Base-by-base conservation (phyloP, 805 yeast genomes). In the Sugiyamaella floridensis region DNA sequence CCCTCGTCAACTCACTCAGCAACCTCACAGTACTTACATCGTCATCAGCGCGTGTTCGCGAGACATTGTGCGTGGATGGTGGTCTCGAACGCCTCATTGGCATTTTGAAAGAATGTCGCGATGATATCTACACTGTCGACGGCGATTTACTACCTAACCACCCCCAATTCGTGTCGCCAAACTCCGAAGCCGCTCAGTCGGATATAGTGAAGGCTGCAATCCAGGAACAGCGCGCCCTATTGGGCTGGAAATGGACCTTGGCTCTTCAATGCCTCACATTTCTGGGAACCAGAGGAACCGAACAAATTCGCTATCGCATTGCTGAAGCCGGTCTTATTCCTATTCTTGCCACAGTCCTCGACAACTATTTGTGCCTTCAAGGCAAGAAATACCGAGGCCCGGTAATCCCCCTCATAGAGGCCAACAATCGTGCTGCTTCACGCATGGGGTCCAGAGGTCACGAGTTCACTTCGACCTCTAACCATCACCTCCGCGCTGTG, bases 171-270 rank as follows among this genome's bases (percentile, higher is more conserved):
- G 26, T 14, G 12, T 26, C 41, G 41, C n/a, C 37, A 5, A 3
- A 32, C n/a, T 14, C 37, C 4, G 37, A 14, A 10, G 37, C n/a
- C n/a, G 37, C 37, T 10, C 37, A 10, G n/a, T 32, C 37, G 12
- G 37, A 32, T 10, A 32, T 32, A n/a, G 46, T 43, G 43, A 22
- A 45, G 43, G 47, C 47, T 43, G 37, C 52, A 3, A 47, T 41
- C 12, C 44, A 26, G 3, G 53, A 50, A 40, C 45, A 43, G 10
- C n/a, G 9, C 32, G 50, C 82, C 22, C 73, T 88, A 57, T 75
- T 85, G n/a, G 90, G 95, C 0, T 92, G 97, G 97, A 92, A 92
- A 71, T 92, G 99, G 99, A 87, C 96, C 5, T 72, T 92, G 51
- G 87, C 97, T 0, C 82, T 93, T 64, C 99, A 92, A 71, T 90